A percentile compares a stretch with the other conserved stretches of the same genome.
These are phyloP conservation scores for Vitis riparia DNA, from an alignment of 164 flowering plant species.

Conservation along the genomic window DNA sequence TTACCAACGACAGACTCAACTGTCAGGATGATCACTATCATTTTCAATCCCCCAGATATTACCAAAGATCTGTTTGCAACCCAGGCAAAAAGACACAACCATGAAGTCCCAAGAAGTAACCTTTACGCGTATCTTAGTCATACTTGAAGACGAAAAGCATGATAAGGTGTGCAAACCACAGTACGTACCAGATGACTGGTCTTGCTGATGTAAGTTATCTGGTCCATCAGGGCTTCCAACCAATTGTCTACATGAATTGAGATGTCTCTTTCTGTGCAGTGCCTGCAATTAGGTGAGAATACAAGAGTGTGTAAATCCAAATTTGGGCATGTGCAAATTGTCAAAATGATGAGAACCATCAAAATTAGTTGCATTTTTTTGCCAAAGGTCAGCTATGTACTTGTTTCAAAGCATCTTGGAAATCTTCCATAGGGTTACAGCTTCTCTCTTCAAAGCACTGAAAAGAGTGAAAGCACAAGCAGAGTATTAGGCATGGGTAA, in stretches of 20 bases:
- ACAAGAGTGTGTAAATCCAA: neutral
- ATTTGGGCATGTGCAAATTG: neutral
- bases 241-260: constrained; percentile 14
- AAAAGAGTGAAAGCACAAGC: neutral
- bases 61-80: neutral
- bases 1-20: neutral
- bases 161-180: neutral
- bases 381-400: constrained; percentile 9
- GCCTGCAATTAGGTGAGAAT: constrained; percentile 25
- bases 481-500: constrained; percentile 2
- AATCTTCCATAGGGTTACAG: constrained; percentile 28
- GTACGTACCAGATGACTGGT: constrained; percentile 27
- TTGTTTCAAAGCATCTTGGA: constrained; percentile 36
- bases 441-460: constrained; percentile 37
- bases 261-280: constrained; percentile 18
- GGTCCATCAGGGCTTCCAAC: constrained; percentile 18
- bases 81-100: neutral
- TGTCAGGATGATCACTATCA: neutral
- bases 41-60: neutral
- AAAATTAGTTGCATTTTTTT: constrained; percentile 1
- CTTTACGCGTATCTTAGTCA: no score
- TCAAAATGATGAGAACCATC: neutral
- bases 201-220: constrained; percentile 16
- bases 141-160: no score
- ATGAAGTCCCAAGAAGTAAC: neutral